Percentiles rank a stretch among this genome's conserved stretches.
Conservation (phyloP, 1,284 basidiomycete species). For the Apiotrichum akiyoshidainum region DNA sequence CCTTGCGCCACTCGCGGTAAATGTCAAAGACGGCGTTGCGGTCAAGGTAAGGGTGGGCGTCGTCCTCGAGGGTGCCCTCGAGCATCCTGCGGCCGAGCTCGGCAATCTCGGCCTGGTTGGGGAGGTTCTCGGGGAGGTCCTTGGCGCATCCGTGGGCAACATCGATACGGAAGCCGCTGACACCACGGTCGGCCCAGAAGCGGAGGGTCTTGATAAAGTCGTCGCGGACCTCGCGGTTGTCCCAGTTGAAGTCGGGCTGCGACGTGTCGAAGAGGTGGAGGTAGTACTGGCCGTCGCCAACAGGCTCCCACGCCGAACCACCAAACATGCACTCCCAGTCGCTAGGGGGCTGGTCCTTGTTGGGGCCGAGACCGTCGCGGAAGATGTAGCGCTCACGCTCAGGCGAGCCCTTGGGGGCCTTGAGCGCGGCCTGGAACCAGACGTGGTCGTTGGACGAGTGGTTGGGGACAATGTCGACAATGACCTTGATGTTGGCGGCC, state of each 20-base stretch:
- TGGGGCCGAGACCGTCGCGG: slow-evolving; percentile 55
- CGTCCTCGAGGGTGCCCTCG: slow-evolving; percentile 19
- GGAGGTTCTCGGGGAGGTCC: slow-evolving; percentile 20
- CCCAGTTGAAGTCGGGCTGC: slow-evolving; percentile 79
- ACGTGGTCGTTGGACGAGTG: slow-evolving; percentile 73
- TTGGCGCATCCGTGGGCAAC: slow-evolving; percentile 40
- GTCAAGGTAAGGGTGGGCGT: slow-evolving; percentile 35
- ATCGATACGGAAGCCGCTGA: slow-evolving; percentile 64
- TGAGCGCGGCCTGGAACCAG: slow-evolving; percentile 67
- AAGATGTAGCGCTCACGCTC: slow-evolving; percentile 75
- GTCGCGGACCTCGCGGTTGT: slow-evolving; percentile 61
- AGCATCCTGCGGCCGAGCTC: slow-evolving; percentile 16
- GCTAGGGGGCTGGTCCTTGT: slow-evolving; percentile 62
- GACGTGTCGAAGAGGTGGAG: slow-evolving; percentile 66
- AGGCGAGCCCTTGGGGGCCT: slow-evolving; percentile 58
- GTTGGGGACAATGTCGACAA: slow-evolving; percentile 80
- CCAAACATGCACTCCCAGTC: slow-evolving; percentile 71
- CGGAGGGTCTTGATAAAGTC: slow-evolving; percentile 65
- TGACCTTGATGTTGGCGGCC: slow-evolving; percentile 65
- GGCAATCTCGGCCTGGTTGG: slow-evolving; percentile 17
- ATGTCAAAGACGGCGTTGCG: slow-evolving; percentile 39
- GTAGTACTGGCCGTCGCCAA: slow-evolving; percentile 66
- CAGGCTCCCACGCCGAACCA: slow-evolving; percentile 71
- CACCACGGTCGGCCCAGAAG: slow-evolving; percentile 71
- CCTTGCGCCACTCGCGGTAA: slow-evolving; percentile 40